phyloP scores from a whole-genome alignment of 2,329 filamentous ascomycete genomes.

The Xylaria sp. region DNA sequence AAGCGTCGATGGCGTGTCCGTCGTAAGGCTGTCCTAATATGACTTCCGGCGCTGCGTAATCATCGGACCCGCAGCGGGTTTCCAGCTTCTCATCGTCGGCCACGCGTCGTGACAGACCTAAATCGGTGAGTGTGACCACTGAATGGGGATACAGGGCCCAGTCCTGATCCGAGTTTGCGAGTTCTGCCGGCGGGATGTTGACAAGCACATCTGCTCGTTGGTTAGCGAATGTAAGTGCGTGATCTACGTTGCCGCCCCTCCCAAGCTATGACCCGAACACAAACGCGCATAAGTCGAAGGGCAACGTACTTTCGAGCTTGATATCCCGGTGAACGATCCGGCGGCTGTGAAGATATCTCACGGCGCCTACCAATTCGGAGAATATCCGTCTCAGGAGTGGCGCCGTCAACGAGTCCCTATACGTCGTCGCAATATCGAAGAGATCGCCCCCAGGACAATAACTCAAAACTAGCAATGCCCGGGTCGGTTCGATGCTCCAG shows the following conservation, averaged over 20 bases:
- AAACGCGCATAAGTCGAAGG: conserved; percentile 20
- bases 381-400: conserved; percentile 81
- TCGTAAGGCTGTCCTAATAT: conserved; percentile 95
- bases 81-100: conserved; percentile 86
- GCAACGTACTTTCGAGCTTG: conserved; percentile 83
- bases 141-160: conserved; percentile 80
- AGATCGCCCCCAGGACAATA: conserved; percentile 95
- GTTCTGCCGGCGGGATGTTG: conserved; percentile 72
- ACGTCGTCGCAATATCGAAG: conserved; percentile 84
- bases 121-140: conserved; percentile 85
- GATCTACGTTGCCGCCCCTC: too few species aligned
- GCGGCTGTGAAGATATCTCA: conserved; percentile 80
- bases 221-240: conserved; percentile 11
- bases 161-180: conserved; percentile 64
- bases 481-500: conserved; percentile 81
- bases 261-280: conserved; percentile 5
- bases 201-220: conserved; percentile 76
- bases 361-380: conserved; percentile 82
- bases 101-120: conserved; percentile 86
- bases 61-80: conserved; percentile 92
- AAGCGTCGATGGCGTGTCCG: conserved; percentile 87
- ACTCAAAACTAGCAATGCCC: conserved; percentile 82
- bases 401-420: conserved; percentile 68
- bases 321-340: conserved; percentile 96
- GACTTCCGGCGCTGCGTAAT: conserved; percentile 96